A percentile compares a stretch with the other conserved stretches of the same genome.
phyloP scores from a whole-genome alignment of 805 yeast genomes.

The Sugiyamaella americana region DNA sequence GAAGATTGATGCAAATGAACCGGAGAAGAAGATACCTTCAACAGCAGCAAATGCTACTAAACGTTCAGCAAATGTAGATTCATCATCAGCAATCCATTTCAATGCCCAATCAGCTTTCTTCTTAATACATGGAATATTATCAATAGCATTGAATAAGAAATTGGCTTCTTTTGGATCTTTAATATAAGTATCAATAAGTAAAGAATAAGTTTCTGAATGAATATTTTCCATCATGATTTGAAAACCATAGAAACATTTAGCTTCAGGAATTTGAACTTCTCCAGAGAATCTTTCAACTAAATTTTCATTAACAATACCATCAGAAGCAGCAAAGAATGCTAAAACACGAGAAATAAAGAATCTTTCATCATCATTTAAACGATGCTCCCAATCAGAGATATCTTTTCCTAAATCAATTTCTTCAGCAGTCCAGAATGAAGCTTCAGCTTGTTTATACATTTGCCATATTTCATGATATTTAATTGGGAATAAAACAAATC shows the following conservation, averaged over 20 bases:
- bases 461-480: constrained; percentile 98
- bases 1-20: constrained; percentile 96
- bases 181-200: constrained; percentile 89
- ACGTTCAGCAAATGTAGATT: constrained; percentile 90
- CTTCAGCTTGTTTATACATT: constrained; percentile 98
- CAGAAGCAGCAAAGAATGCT: constrained; percentile 98
- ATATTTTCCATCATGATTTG: constrained; percentile 99
- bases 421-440: constrained; percentile 99
- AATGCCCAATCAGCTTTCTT: constrained; percentile 99
- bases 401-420: constrained; percentile 96
- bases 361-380: constrained; percentile 84
- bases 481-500: constrained; percentile 93
- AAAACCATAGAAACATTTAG: constrained; percentile 98
- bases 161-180: constrained; percentile 93
- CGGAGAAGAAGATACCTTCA: constrained; percentile 97
- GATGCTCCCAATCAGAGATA: constrained; percentile 84
- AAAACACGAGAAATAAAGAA: constrained; percentile 86
- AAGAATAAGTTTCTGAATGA: constrained; percentile 94
- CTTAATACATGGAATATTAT: constrained; percentile 91
- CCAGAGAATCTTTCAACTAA: constrained; percentile 95
- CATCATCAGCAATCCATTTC: constrained; percentile 88
- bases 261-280: constrained; percentile 96
- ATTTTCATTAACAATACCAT: constrained; percentile 97
- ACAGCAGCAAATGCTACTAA: constrained; percentile 98
- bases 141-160: constrained; percentile 89